These are phyloP conservation scores for Aspergillus phoenicis DNA, from an alignment of 2,329 filamentous ascomycete genomes.

Conservation along the genomic window DNA sequence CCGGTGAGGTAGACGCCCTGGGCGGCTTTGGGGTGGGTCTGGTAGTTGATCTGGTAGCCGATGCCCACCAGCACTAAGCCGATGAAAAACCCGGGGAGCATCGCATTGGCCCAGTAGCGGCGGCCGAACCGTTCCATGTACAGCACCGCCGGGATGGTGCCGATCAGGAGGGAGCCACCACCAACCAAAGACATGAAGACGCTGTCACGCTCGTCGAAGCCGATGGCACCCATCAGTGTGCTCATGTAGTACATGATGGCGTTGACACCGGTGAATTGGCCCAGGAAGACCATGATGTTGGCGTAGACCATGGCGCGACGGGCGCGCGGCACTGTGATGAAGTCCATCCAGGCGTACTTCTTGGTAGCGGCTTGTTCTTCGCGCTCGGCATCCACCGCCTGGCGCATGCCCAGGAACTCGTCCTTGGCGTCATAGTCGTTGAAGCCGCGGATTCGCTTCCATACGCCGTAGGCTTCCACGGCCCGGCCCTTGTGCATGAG, in stretches of 20 bases:
- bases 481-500: slow-evolving; percentile 67
- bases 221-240: slow-evolving; percentile 67
- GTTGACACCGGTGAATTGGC: slow-evolving; percentile 71
- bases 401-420: slow-evolving; percentile 73
- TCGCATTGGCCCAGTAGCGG: slow-evolving; percentile 73
- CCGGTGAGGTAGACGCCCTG: slow-evolving; percentile 68
- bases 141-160: slow-evolving; percentile 68
- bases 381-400: slow-evolving; percentile 61
- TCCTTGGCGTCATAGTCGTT: slow-evolving; percentile 60
- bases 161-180: slow-evolving; percentile 66
- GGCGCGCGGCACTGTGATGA: slow-evolving; percentile 70
- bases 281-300: slow-evolving; percentile 70
- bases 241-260: slow-evolving; percentile 74
- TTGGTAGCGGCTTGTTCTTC: slow-evolving; percentile 56
- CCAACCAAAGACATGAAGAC: slow-evolving; percentile 78
- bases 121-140: slow-evolving; percentile 73
- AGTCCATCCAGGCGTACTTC: slow-evolving; percentile 71
- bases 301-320: slow-evolving; percentile 67
- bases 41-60: slow-evolving; percentile 60
- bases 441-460: slow-evolving; percentile 71
- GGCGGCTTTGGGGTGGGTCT: slow-evolving; percentile 50
- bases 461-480: slow-evolving; percentile 66
- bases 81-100: slow-evolving; percentile 72
- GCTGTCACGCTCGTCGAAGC: slow-evolving; percentile 62
- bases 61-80: slow-evolving; percentile 68